Evolutionary conservation across 495 filamentous ascomycete species (phyloP).

Genomic region (Trypethelium eluteriae): DNA sequence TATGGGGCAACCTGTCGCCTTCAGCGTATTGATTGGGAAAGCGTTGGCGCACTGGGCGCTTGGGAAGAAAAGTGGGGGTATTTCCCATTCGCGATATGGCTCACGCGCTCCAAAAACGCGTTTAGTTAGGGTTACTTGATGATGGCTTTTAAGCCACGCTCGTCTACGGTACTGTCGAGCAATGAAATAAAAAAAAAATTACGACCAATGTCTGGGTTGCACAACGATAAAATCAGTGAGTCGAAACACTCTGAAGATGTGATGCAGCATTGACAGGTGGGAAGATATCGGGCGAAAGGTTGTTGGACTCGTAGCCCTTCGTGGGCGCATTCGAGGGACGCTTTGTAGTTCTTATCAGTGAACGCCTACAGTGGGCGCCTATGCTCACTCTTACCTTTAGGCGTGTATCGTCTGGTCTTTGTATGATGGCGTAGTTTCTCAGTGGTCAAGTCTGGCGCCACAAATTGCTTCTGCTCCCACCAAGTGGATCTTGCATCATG

Average conservation of each 20-base stretch:
- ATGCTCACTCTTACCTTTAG: too few species aligned
- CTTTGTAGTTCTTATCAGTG: too few species aligned
- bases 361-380: too few species aligned
- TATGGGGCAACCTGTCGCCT: background rate
- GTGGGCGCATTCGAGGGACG: too few species aligned
- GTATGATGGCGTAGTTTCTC: too few species aligned
- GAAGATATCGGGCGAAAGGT: too few species aligned
- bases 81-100: background rate
- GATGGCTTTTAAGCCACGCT: background rate
- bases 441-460: background rate
- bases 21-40: constrained; percentile 1
- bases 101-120: background rate
- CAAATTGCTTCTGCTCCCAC: background rate
- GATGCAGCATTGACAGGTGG: too few species aligned
- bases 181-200: constrained; percentile 2
- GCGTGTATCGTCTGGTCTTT: too few species aligned
- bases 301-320: too few species aligned
- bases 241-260: too few species aligned
- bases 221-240: too few species aligned
- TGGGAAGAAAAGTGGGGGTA: background rate
- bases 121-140: background rate
- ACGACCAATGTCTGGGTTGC: background rate
- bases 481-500: background rate
- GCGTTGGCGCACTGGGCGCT: constrained; percentile 9
- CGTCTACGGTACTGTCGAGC: background rate